Conservation (phyloP, 2,329 filamentous ascomycete species). For the Beauveria sp. region DNA sequence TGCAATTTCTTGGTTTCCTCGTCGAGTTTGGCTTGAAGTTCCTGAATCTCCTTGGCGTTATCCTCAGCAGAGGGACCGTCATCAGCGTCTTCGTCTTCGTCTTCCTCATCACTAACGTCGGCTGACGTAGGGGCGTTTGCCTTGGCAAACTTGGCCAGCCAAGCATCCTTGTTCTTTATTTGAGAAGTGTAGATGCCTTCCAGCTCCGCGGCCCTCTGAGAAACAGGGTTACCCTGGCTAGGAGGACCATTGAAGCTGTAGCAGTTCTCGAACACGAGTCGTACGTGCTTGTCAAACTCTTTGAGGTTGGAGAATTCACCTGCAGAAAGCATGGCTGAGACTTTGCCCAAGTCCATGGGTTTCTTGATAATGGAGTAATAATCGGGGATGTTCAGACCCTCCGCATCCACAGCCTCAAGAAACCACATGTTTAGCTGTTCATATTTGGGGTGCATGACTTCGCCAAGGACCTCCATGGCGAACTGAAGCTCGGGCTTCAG, state of each 20-base stretch:
- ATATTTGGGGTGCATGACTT: slow-evolving; percentile 70
- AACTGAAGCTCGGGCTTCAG: slow-evolving; percentile 84
- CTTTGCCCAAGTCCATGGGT: slow-evolving; percentile 90
- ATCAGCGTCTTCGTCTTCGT: slow-evolving; percentile 60
- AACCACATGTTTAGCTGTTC: slow-evolving; percentile 64
- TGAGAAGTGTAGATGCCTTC: slow-evolving; percentile 68
- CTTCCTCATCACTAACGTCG: slow-evolving; percentile 61
- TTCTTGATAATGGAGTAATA: slow-evolving; percentile 94
- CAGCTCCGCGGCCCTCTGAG: slow-evolving; percentile 61
- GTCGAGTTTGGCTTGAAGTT: slow-evolving; percentile 42
- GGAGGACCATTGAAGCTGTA: slow-evolving; percentile 72
- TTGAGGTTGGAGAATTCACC: slow-evolving; percentile 76
- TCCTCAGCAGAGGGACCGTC: slow-evolving; percentile 30
- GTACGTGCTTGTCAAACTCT: slow-evolving; percentile 78
- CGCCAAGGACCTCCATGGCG: slow-evolving; percentile 71
- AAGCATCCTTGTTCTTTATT: slow-evolving; percentile 72
- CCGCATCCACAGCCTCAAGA: slow-evolving; percentile 78
- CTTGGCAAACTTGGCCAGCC: slow-evolving; percentile 67
- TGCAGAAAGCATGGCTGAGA: slow-evolving; percentile 64
- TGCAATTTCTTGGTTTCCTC: slow-evolving; percentile 54
- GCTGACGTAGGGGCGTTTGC: slow-evolving; percentile 43
- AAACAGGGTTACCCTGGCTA: slow-evolving; percentile 58
- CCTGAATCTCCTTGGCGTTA: slow-evolving; percentile 38
- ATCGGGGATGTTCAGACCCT: slow-evolving; percentile 84
- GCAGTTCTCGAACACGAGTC: slow-evolving; percentile 81